Percentiles rank a stretch among this genome's conserved stretches.
Conservation (phyloP, 306 rosid species). For the Medicago arabica region DNA sequence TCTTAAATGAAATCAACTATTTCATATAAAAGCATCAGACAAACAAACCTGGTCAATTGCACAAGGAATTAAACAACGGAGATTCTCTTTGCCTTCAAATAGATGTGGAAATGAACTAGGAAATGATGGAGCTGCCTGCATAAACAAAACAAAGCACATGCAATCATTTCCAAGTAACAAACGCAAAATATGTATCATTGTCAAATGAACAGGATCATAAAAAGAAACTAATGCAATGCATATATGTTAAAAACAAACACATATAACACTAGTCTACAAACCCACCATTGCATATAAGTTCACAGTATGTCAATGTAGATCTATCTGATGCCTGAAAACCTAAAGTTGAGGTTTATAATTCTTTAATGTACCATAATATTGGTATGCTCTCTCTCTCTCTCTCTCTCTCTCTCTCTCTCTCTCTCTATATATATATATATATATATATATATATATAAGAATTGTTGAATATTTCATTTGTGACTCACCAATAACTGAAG, state of each 20-base stretch:
- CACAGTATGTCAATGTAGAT: slow-evolving; percentile 11
- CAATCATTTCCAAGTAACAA: slow-evolving; percentile 39
- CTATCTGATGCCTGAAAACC: slow-evolving; percentile 26
- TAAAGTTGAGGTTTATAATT: slow-evolving; percentile 19
- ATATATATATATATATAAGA: no score
- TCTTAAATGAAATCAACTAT: slow-evolving; percentile 10
- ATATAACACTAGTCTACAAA: slow-evolving; percentile 1
- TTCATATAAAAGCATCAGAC: slow-evolving; percentile 23
- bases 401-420: no score
- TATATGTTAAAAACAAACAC: neutral
- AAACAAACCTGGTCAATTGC: slow-evolving; percentile 88
- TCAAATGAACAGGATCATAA: slow-evolving; percentile 26
- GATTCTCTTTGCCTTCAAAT: slow-evolving; percentile 75
- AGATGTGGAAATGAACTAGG: slow-evolving; percentile 98
- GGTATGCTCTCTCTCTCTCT: neutral
- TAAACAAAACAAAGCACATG: slow-evolving; percentile 36
- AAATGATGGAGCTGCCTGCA: slow-evolving; percentile 97
- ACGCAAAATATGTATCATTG: slow-evolving; percentile 29
- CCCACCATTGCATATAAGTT: neutral
- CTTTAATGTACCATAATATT: neutral
- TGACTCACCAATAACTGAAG: neutral
- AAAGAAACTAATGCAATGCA: slow-evolving; percentile 21
- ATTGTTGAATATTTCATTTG: neutral
- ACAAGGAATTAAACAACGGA: slow-evolving; percentile 93
- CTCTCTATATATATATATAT: no score